Evolutionary conservation across 306 rosid species (phyloP).

Genomic region (Citrullus colocynthis): DNA sequence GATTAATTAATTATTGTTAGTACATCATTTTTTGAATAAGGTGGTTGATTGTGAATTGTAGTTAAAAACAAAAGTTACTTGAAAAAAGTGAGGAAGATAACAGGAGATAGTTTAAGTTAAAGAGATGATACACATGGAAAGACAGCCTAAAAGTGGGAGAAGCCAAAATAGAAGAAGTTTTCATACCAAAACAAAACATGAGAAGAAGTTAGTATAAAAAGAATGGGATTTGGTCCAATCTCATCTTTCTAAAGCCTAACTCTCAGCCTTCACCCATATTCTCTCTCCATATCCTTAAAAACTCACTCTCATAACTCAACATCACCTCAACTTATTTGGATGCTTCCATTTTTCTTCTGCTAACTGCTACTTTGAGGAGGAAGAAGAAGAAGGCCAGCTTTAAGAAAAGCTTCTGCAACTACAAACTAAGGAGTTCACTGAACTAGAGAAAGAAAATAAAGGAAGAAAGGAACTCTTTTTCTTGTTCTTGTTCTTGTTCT

Average conservation of each 20-base stretch:
- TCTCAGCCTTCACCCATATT: neutral
- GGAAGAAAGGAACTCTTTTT: neutral
- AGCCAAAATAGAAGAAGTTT: neutral
- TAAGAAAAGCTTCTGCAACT: neutral
- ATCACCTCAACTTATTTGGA: neutral
- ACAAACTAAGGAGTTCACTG: neutral
- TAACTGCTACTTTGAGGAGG: neutral
- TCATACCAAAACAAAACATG: neutral
- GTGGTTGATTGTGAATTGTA: neutral
- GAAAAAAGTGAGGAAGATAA: neutral
- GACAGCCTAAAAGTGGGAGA: neutral
- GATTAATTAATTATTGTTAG: neutral
- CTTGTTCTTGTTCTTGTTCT: neutral
- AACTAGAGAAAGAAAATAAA: neutral
- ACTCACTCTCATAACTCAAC: neutral
- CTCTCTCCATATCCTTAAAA: neutral
- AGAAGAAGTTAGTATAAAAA: neutral
- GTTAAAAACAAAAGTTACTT: neutral
- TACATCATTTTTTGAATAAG: neutral
- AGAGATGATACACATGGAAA: neutral
- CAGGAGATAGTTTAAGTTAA: neutral
- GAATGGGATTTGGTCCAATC: neutral
- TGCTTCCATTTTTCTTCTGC: neutral
- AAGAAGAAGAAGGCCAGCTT: neutral
- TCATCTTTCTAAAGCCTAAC: conserved; percentile 3